Conservation (phyloP, 768 basidiomycete species). For the Boletus barrowsii region DNA sequence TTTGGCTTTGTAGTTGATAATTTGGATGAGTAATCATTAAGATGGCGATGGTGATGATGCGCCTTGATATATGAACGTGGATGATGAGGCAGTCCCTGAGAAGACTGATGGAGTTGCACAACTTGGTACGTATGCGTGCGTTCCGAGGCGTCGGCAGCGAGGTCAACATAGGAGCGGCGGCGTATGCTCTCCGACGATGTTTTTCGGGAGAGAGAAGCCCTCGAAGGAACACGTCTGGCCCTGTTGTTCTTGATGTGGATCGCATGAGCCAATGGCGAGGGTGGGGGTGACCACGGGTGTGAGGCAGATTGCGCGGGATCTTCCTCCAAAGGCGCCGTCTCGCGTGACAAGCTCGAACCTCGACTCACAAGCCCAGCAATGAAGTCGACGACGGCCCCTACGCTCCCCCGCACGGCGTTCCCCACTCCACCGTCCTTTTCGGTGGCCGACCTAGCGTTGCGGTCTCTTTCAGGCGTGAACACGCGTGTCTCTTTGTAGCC, state of each 20-base stretch:
- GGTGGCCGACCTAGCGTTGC: conserved; percentile 30
- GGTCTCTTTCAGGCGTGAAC: conserved; percentile 80
- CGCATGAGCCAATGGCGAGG: conserved; percentile 25
- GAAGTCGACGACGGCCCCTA: conserved; percentile 61
- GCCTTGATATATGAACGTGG: conserved; percentile 17
- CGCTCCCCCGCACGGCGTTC: conserved; percentile 41
- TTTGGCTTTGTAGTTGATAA: conserved; percentile 19
- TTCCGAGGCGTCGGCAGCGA: conserved; percentile 10
- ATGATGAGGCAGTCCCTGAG: conserved; percentile 22
- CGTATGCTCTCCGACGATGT: conserved; percentile 24
- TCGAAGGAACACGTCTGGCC: conserved; percentile 11
- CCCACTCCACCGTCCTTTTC: conserved; percentile 29
- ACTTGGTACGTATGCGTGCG: conserved; percentile 8
- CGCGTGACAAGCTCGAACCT: conserved; percentile 20
- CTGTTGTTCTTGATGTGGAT: conserved; percentile 8
- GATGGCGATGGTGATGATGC: conserved; percentile 23
- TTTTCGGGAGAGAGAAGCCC: conserved; percentile 14
- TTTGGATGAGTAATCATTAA: conserved; percentile 26
- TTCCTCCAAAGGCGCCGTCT: conserved; percentile 11
- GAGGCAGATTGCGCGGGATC: neutral
- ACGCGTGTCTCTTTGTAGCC: conserved; percentile 92
- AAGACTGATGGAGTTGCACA: conserved; percentile 21
- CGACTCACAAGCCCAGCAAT: conserved; percentile 54
- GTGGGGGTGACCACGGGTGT: conserved; percentile 20
- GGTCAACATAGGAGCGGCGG: conserved; percentile 10